Percentiles rank a stretch among this genome's conserved stretches.
These are phyloP conservation scores for Serendipita sp. DNA, from an alignment of 768 basidiomycete species.

Conservation along the genomic window DNA sequence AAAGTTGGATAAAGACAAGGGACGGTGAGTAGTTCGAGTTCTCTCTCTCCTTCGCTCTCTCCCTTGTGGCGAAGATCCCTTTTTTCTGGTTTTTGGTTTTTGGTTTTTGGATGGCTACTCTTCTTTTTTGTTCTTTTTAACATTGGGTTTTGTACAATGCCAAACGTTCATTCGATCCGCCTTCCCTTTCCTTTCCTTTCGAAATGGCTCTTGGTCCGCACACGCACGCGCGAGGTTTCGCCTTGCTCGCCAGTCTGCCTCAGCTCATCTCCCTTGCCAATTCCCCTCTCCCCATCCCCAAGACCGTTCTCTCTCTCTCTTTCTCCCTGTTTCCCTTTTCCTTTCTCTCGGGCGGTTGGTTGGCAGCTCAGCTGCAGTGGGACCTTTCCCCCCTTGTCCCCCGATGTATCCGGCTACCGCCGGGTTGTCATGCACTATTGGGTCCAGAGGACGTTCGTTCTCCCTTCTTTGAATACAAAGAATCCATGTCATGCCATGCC, in stretches of 20 bases:
- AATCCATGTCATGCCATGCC: too few relatives aligned
- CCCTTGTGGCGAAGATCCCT: conserved; percentile 12
- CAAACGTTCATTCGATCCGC: neutral
- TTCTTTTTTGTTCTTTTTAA: neutral
- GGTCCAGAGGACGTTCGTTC: too few relatives aligned
- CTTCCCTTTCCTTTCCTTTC: neutral
- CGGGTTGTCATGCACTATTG: too few relatives aligned
- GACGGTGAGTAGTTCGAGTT: conserved; percentile 38
- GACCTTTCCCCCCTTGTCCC: too few relatives aligned
- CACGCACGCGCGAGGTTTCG: neutral
- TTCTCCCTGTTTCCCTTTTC: neutral
- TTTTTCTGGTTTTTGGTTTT: neutral
- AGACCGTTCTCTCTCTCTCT: neutral
- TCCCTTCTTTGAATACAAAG: too few relatives aligned
- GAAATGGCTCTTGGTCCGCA: neutral
- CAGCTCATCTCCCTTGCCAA: neutral
- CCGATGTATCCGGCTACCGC: too few relatives aligned
- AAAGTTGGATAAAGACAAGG: conserved; percentile 86
- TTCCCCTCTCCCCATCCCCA: neutral
- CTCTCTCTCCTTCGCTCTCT: conserved; percentile 6
- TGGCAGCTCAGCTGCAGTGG: neutral
- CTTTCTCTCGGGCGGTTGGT: neutral
- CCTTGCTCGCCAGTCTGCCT: neutral
- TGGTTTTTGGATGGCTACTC: neutral
- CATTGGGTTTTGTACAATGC: neutral